phyloP scores from a whole-genome alignment of 495 filamentous ascomycete genomes.

The Daldinia decipiens region DNA sequence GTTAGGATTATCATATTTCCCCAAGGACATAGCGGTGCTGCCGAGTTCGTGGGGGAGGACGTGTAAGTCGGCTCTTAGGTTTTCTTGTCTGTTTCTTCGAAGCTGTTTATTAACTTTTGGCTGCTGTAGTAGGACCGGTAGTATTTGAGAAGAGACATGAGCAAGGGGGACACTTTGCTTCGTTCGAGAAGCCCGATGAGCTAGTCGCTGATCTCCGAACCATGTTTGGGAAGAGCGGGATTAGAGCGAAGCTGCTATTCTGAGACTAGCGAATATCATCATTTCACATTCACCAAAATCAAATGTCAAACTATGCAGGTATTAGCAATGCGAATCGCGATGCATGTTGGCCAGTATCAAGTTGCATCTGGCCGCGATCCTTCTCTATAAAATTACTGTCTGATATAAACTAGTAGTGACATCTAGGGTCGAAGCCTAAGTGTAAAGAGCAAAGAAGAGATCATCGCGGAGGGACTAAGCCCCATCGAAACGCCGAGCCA shows the following conservation, averaged over 20 bases:
- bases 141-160: slow-evolving; percentile 2
- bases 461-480: neutral
- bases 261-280: neutral
- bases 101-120: neutral
- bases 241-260: neutral
- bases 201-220: neutral
- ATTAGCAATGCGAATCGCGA: neutral
- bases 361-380: neutral
- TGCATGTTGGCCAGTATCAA: neutral
- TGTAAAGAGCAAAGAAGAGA: neutral
- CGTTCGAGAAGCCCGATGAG: neutral
- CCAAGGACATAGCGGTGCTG: neutral
- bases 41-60: neutral
- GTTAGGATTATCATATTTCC: neutral
- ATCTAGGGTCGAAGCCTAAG: neutral
- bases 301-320: neutral
- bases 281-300: neutral
- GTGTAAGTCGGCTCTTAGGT: neutral
- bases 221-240: neutral
- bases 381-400: neutral
- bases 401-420: neutral
- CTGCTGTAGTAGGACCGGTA: neutral
- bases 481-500: slow-evolving; percentile 23
- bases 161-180: neutral
- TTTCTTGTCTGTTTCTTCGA: neutral